These are phyloP conservation scores for Syzygium syzygioides DNA, from an alignment of 441 rosid genomes.

Conservation along the genomic window DNA sequence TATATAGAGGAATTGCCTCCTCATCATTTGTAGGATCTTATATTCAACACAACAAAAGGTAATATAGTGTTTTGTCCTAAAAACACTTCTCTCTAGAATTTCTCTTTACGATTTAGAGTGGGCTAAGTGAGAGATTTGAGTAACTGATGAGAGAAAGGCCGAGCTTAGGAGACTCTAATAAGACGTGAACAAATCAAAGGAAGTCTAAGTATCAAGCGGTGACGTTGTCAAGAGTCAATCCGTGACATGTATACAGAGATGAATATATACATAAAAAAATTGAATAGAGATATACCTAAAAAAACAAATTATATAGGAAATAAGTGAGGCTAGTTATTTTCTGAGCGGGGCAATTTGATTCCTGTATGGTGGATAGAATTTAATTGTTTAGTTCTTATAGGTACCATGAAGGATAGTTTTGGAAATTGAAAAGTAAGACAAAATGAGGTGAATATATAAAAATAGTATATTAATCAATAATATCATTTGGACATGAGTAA, in stretches of 20 bases:
- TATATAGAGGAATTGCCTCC: background rate
- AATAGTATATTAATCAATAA: too few relatives aligned
- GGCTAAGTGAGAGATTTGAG: background rate
- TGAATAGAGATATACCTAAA: background rate
- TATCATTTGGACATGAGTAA: background rate
- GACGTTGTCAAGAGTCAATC: accelerated
- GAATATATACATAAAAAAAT: accelerated
- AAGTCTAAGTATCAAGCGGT: background rate
- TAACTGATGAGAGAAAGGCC: background rate
- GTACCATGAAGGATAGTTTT: background rate
- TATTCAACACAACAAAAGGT: accelerated
- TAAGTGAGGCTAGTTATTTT: background rate
- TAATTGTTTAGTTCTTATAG: too few relatives aligned
- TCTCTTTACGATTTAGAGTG: background rate
- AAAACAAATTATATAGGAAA: background rate
- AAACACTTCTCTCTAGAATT: background rate
- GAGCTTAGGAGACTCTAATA: background rate
- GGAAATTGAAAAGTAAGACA: background rate
- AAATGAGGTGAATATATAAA: background rate
- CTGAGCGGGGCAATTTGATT: background rate
- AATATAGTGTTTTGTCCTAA: background rate
- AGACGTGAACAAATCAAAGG: background rate
- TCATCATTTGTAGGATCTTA: background rate
- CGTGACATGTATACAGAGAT: accelerated
- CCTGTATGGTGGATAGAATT: background rate